These are phyloP conservation scores for Aspergillus nidulans DNA, from an alignment of 495 filamentous ascomycete genomes.

Conservation along the genomic window DNA sequence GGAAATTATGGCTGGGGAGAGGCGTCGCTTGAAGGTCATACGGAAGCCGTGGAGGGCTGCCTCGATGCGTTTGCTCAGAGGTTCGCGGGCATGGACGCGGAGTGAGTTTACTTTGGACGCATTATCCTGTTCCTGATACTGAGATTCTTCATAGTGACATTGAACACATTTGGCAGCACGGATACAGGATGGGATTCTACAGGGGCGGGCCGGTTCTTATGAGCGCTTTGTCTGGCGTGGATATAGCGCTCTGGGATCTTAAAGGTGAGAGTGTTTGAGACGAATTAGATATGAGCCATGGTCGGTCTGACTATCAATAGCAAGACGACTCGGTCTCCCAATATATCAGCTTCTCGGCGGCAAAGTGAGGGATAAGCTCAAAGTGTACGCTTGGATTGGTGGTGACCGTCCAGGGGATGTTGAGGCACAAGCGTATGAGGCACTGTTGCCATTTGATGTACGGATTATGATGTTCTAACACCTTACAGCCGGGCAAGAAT, in stretches of 20 bases:
- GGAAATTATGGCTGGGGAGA: constrained; percentile 69
- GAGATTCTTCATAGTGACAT: constrained; percentile 50
- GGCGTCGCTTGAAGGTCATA: constrained; percentile 70
- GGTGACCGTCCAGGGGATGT: constrained; percentile 68
- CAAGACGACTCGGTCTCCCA: constrained; percentile 53
- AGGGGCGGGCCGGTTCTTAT: constrained; percentile 68
- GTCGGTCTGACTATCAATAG: background rate
- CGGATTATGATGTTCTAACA: constrained; percentile 18
- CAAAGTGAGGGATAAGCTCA: constrained; percentile 65
- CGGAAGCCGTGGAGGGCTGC: constrained; percentile 70
- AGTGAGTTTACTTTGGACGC: constrained; percentile 40
- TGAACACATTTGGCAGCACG: constrained; percentile 73
- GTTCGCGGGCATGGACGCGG: constrained; percentile 64
- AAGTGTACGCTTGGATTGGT: constrained; percentile 79
- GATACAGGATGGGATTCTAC: constrained; percentile 69
- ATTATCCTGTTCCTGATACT: background rate
- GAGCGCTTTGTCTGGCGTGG: constrained; percentile 69
- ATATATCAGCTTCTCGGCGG: constrained; percentile 69
- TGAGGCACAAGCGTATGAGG: constrained; percentile 23
- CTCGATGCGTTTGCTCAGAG: constrained; percentile 59
- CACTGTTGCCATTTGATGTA: background rate
- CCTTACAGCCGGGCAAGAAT: constrained; percentile 54
- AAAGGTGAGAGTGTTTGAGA: constrained; percentile 33
- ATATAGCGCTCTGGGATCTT: constrained; percentile 76
- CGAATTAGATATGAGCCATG: background rate